Conservation (phyloP, 495 filamentous ascomycete genomes). For the Friedmanniomyces endolithicus region DNA sequence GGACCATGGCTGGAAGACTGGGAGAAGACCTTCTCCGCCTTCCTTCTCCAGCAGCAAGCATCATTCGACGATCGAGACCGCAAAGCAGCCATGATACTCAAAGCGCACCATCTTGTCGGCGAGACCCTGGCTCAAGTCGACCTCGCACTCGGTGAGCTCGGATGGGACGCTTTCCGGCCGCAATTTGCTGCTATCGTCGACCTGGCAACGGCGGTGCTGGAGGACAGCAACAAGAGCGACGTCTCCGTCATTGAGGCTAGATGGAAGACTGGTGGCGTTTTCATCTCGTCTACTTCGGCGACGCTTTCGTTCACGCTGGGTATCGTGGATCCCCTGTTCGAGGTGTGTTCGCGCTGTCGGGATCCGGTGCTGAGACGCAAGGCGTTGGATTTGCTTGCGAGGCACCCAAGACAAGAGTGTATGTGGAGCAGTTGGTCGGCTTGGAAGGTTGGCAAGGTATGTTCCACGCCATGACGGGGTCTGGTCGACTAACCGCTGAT, state of each 20-base stretch:
- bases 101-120: slow-evolving; percentile 9
- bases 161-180: slow-evolving; percentile 9
- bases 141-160: slow-evolving; percentile 6
- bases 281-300: slow-evolving; percentile 6
- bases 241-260: slow-evolving; percentile 8
- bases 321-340: slow-evolving; percentile 11
- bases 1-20: slow-evolving; percentile 10
- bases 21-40: slow-evolving; percentile 10
- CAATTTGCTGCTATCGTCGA: slow-evolving; percentile 10
- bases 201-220: slow-evolving; percentile 5
- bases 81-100: slow-evolving; percentile 13
- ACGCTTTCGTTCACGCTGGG: slow-evolving; percentile 11
- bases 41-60: background rate
- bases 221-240: slow-evolving; percentile 1
- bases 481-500: background rate
- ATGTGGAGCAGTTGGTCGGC: slow-evolving; percentile 12
- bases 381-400: slow-evolving; percentile 9
- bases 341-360: slow-evolving; percentile 8
- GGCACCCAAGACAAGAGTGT: slow-evolving; percentile 12
- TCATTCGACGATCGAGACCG: background rate
- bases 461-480: background rate
- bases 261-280: slow-evolving; percentile 9
- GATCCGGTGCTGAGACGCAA: slow-evolving; percentile 4
- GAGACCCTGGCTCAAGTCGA: slow-evolving; percentile 11
- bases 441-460: slow-evolving; percentile 15